These are phyloP conservation scores for Cercospora zeina DNA, from an alignment of 2,329 filamentous ascomycete species.

Conservation along the genomic window DNA sequence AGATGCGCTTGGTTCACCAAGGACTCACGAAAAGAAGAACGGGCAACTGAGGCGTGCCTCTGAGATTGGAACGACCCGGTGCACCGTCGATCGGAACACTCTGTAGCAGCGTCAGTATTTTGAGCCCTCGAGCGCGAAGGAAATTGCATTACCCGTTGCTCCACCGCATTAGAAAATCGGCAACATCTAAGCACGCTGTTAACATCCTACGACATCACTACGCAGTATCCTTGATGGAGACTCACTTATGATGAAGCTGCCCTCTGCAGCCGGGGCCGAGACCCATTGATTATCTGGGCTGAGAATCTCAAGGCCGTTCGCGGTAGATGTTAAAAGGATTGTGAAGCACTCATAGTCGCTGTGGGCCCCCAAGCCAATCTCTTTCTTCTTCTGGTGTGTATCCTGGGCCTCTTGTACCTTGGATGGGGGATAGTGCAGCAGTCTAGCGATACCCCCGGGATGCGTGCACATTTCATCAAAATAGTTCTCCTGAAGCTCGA, in stretches of 20 bases:
- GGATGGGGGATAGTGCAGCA: conserved; percentile 45
- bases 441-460: conserved; percentile 45
- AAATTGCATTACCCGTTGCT: conserved; percentile 41
- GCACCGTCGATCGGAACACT: conserved; percentile 48
- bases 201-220: neutral
- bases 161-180: conserved; percentile 53
- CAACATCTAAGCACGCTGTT: conserved; percentile 47
- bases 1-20: neutral
- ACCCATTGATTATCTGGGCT: conserved; percentile 48
- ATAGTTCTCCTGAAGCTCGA: conserved; percentile 43
- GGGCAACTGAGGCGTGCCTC: conserved; percentile 48
- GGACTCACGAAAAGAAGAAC: conserved; percentile 50
- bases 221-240: neutral
- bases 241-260: conserved; percentile 49
- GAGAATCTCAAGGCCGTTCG: conserved; percentile 36
- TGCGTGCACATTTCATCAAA: conserved; percentile 46
- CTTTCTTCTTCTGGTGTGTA: conserved; percentile 29
- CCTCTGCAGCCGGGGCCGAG: conserved; percentile 47
- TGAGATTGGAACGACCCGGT: conserved; percentile 47
- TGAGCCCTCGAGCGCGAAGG: neutral
- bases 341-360: conserved; percentile 39
- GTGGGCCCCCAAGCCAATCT: conserved; percentile 45
- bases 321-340: conserved; percentile 34
- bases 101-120: conserved; percentile 7
- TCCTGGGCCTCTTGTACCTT: conserved; percentile 31